These are phyloP conservation scores for Nakazawaea wyomingensis DNA, from an alignment of 805 yeast genomes.

Conservation along the genomic window DNA sequence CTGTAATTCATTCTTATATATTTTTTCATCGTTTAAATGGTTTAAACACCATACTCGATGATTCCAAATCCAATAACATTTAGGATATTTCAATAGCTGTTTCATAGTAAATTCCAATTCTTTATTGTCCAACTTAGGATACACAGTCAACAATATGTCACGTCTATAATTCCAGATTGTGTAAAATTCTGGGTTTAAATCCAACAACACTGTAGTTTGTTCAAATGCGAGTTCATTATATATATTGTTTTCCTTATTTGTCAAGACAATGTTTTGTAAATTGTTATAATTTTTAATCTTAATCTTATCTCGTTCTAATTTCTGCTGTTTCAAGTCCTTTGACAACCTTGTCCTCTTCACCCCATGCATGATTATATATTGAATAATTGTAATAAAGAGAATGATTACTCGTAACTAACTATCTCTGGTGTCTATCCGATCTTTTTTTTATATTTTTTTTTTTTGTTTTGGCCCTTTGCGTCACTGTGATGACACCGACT, in stretches of 20 bases:
- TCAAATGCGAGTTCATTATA: slow-evolving; percentile 38
- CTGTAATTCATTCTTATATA: slow-evolving; percentile 44
- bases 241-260: slow-evolving; percentile 21
- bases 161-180: slow-evolving; percentile 88
- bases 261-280: slow-evolving; percentile 40
- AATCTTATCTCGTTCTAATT: slow-evolving; percentile 50
- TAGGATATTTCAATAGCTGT: slow-evolving; percentile 65
- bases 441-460: neutral
- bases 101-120: slow-evolving; percentile 61
- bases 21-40: slow-evolving; percentile 51
- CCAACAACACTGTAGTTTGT: slow-evolving; percentile 52
- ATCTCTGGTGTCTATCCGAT: neutral
- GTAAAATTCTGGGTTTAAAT: slow-evolving; percentile 79
- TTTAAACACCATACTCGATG: slow-evolving; percentile 80
- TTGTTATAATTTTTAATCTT: slow-evolving; percentile 53
- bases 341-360: slow-evolving; percentile 55
- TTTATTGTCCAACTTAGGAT: slow-evolving; percentile 25
- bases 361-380: too few species aligned
- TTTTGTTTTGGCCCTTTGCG: too few species aligned
- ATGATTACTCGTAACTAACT: neutral
- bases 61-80: slow-evolving; percentile 96
- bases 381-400: too few species aligned
- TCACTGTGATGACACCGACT: too few species aligned
- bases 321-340: slow-evolving; percentile 48
- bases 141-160: slow-evolving; percentile 46